Base-by-base conservation (phyloP, 148 eudicot genomes). In the Camellia lanceoleosa region DNA sequence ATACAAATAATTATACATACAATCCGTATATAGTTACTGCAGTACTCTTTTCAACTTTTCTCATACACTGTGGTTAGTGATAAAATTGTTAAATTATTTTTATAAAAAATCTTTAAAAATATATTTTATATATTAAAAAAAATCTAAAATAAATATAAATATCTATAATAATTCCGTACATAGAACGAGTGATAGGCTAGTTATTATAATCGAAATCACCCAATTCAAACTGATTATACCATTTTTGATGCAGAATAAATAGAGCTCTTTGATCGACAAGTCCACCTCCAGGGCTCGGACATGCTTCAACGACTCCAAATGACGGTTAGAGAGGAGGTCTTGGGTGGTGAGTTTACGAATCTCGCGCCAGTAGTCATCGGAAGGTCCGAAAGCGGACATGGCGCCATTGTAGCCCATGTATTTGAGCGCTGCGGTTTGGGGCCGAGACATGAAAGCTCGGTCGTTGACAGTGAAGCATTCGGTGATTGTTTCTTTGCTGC, bases 381-480 rank as follows among this genome's bases (percentile, higher is more conserved):
- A 16, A 2, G 73, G 73, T 8, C 30, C 55, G 5, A 70, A 13
- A 0, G 0, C 55, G 2, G 12, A 70, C 2, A 18, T 6, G 23
- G 73, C 55, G 5, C 55, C 73, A 7, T 46, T 5, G 20, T 70
- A 70, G 23, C 55, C 73, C 55, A 70, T 6, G 55, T 69, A 47
- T 9, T 70, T 70, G 30, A n/a, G 0, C 2, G 73, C 56, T 0
- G 73, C 56, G 19, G 38, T 5, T 1, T 46, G 8, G 5, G 73
- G 73, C 13, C 73, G 54, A 1, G 30, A 2, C 12, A 70, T 0
- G 11, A 70, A 70, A 3, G 74, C 55, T 0, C 55, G 15, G 14
- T 70, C 74, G 4, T 70, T 70, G 14, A 42, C 47, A 12, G 59
- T 71, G 75, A 71, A 71, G 75, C 75, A 72, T 11, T 71, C 75